Base-by-base conservation (phyloP, 2,329 filamentous ascomycete species). In the Cladosporium phlei region DNA sequence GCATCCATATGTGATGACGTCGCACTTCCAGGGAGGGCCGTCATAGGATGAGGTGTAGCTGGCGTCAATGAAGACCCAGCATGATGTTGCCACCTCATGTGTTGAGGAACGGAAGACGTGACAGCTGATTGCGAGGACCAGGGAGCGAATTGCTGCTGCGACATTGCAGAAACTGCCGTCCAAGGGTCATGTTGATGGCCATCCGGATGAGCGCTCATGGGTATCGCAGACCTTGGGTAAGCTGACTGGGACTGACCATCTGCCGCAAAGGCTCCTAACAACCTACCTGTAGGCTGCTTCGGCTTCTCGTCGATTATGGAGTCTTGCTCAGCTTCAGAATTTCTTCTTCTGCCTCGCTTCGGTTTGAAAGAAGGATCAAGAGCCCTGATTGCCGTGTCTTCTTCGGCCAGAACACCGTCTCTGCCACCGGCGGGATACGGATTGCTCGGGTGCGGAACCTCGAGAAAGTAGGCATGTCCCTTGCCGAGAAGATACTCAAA, bases 401-500 rank as follows among this genome's bases (percentile, higher is more conserved):
- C 90, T 63, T 95, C 88, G 2, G 88, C 69, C 1, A 83, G 77
- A 1, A 96, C 88, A 5, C 88, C 88, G 66, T 95, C 90, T 34
- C 90, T 80, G 12, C 80, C 79, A 24, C 78, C 74, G 29, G 82
- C 75, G 20, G 78, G 77, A 27, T 83, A 73, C 2, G 84, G 79
- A 45, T 82, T 78, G 22, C 78, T 72, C 11, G 77, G 74, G 5
- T 75, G 70, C 0, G 89, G 89, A 19, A 95, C 77, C 27, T 88
- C 79, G 12, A 78, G 82, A 72, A 85, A 95, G 66, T 96, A 96
- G 0, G 79, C 69, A 65, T 94, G 88, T 20, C 78, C 72, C 53
- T 88, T 88, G 38, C 82, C 80, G 52, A 91, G 75, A 16, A 94
- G 79, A 63, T 88, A 96, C 63, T 95, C 88, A 60, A 95, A 96